Evolutionary conservation across 2,329 filamentous ascomycete species (phyloP), one percentile per base, ranked within the genome.

Genomic region (Sclerotinia glacialis): DNA sequence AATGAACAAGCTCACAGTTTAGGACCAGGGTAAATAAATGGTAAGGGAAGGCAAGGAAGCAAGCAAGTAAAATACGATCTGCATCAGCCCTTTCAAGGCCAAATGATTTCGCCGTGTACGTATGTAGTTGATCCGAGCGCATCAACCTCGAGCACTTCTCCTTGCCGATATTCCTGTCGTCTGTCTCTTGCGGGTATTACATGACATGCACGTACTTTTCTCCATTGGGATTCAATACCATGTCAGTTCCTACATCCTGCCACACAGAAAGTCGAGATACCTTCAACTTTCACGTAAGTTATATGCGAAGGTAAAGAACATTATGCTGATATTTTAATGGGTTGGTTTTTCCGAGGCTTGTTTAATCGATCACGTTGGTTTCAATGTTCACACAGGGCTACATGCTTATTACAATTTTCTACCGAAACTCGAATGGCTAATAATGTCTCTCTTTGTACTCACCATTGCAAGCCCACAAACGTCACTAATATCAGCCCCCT

Each of bases 71-170:
- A 64, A 65, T 53, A 65, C 49, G 52, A 31, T 47, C 16, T 47
- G 56, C 56, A 42, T 66, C 56, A 54, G 49, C 64, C 56, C 40
- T 40, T 66, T 63, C n/a, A 66, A 66, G 64, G 64, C 56, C 28
- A 66, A 66, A 12, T 44, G 1, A 49, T 34, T 21, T 37, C 21
- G 44, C 44, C 6, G 28, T 49, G 28, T 49, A 60, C 28, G 49
- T 44, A 60, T 34, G 31, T 37, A 5, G n/a, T 49, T 44, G 23
- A 52, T n/a, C 47, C 60, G 60, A 53, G 31, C 60, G 28, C 34
- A 11, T 34, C 14, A 26, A 58, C 23, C 44, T 23, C 34, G 14
- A 34, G 58, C n/a, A 23, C 31, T 14, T 21, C 21, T 44, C 28
- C 23, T 21, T 49, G 14, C n/a, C 44, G 58, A 60, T 5, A 21